These are phyloP conservation scores for Boechera divaricarpa DNA, from an alignment of 345 rosid species.

Conservation along the genomic window DNA sequence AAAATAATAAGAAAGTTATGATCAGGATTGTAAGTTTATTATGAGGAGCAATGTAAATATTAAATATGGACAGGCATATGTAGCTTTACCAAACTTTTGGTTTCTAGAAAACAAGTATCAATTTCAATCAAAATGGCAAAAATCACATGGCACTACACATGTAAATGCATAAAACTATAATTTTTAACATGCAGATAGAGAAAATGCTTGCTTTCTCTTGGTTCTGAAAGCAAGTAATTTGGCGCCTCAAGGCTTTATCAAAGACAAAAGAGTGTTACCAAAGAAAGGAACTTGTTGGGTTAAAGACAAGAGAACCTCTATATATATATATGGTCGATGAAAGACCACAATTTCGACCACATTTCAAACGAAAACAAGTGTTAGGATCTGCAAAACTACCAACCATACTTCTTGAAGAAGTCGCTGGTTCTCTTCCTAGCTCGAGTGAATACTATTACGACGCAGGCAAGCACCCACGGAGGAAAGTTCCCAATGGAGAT, in stretches of 20 bases:
- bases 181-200: slow-evolving; percentile 31
- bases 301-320: slow-evolving; percentile 30
- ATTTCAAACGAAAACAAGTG: slow-evolving; percentile 28
- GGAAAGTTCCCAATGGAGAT: slow-evolving; percentile 62
- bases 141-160: slow-evolving; percentile 7
- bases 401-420: slow-evolving; percentile 62
- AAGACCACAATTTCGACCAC: slow-evolving; percentile 33
- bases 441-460: slow-evolving; percentile 86
- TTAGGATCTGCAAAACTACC: slow-evolving; percentile 27
- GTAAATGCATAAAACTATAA: slow-evolving; percentile 18
- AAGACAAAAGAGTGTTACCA: slow-evolving; percentile 25
- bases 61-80: neutral
- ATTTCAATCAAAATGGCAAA: neutral
- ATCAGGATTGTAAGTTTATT: neutral
- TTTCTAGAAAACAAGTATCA: neutral
- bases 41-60: neutral
- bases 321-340: slow-evolving; percentile 25
- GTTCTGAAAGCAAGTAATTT: slow-evolving; percentile 39
- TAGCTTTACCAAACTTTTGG: neutral
- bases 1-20: neutral
- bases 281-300: slow-evolving; percentile 26
- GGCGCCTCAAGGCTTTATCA: slow-evolving; percentile 31
- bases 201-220: slow-evolving; percentile 29
- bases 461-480: slow-evolving; percentile 91
- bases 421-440: slow-evolving; percentile 89